These are phyloP conservation scores for Solanum hybrid DNA, from an alignment of 305 asterid genomes.

Conservation along the genomic window DNA sequence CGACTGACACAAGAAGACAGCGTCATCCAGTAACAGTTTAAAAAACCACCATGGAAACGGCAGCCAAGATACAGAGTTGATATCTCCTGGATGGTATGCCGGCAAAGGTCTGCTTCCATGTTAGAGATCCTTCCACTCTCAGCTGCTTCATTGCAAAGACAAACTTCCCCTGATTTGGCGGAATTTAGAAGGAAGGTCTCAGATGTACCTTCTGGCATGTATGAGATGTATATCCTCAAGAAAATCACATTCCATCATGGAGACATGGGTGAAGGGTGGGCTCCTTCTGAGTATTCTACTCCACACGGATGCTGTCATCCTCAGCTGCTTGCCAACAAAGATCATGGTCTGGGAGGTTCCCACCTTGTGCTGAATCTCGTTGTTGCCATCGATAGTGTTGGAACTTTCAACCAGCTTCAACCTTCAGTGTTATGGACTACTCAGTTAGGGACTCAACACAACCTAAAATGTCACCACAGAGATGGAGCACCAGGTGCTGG, in stretches of 20 bases:
- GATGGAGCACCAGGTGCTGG: background rate
- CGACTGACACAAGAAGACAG: background rate
- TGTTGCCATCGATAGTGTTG: background rate
- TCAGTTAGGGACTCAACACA: background rate
- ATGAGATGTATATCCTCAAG: background rate
- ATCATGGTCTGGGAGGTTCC: background rate
- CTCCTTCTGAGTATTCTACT: background rate
- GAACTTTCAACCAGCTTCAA: background rate
- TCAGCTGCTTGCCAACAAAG: background rate
- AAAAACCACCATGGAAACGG: background rate
- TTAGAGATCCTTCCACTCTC: background rate
- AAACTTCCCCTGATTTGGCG: background rate
- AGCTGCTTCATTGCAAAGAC: background rate
- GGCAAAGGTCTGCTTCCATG: background rate
- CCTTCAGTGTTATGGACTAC: background rate
- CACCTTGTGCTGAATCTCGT: background rate
- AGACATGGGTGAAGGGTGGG: background rate
- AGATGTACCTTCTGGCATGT: background rate
- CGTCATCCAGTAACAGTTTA: background rate
- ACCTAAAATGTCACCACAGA: background rate
- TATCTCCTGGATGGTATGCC: background rate
- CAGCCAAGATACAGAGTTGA: background rate
- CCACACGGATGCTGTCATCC: background rate
- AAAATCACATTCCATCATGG: background rate
- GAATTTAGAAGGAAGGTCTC: background rate